Evolutionary conservation across 1,284 basidiomycete genomes (phyloP), one percentile per base, ranked within the genome.

Genomic region (Rhodotorula glutinis): DNA sequence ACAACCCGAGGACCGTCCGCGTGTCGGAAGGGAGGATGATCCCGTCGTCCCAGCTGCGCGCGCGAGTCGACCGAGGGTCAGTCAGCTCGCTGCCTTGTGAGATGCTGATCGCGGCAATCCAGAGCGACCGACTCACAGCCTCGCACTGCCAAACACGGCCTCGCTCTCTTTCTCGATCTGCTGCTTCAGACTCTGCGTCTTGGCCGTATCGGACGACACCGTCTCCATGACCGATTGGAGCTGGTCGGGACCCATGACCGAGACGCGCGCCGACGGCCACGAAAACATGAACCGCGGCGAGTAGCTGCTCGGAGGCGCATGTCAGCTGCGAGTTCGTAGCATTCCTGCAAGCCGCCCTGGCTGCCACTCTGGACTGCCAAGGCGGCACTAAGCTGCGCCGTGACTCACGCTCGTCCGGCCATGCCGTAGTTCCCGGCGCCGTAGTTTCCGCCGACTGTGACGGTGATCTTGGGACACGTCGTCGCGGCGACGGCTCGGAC

Each of bases 261-360:
- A 90, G 4, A 96, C 88, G 78, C 90, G 92, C 40, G 93, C 91
- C 74, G 94, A 95, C 66, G 93, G 93, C 93, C 94, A 97, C 91
- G 93, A 94, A 90, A 91, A 97, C 62, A 97, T 80, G 84, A 97
- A 96, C 67, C 92, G 84, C 4, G 93, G 92, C 25, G 90, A 90
- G 72, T 90, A 88, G 89, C 93, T 93, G 49, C 1, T 16, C 9
- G 19, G 25, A 23, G 11, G 23, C 1, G 14, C 16, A 17, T 14
- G 25, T 19, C 46, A 47, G 46, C 46, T 47, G 46, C 46, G 5
- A 57, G 41, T 25, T 29, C 33, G 38, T 11, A 38, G 7, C 33
- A 5, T 11, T 38, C 33, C 11, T 38, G 5, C 33, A 5, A 38
- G 33, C 33, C 33, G 33, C 33, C 33, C 33, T 38, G 7, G 33